Evolutionary conservation across 225 moss, liverwort and hornwort genomes (phyloP), one percentile per base, ranked within the genome.

Genomic region (Ulota crispa): DNA sequence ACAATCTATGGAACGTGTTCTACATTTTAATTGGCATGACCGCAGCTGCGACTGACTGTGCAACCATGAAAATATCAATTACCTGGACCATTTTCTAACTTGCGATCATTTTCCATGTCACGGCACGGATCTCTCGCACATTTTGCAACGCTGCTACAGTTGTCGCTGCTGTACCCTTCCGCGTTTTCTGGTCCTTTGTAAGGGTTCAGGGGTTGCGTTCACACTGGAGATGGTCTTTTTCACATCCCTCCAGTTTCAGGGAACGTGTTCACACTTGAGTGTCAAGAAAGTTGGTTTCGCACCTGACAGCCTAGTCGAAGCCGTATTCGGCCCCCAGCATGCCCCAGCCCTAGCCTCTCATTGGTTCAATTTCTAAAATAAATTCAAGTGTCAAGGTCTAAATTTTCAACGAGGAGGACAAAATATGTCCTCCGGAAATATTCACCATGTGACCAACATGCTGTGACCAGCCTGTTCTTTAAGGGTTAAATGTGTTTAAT

Each of bases 31-130:
- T 53, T 64, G 64, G 27, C 26, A 32, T 11, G 30, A 42, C 73
- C 5, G 39, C 64, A 5, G 72, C 52, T 52, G 61, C 55, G 20
- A 19, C 72, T 80, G 52, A 53, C 53, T 53, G 64, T 24, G 37
- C 72, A 21, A 36, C 1, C 34, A 2, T 5, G 41, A 16, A 16
- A 34, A 70, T 31, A 60, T 18, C 20, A 12, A 4, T 45, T 8
- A 63, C 3, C 16, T 28, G 7, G n/a, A 32, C 37, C 27, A 30
- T 19, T 43, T 36, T 68, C 69, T 69, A 59, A 69, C 69, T 43
- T 6, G 53, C 43, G 56, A 79, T 69, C 57, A 27, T 64, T 81
- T 54, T 73, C 80, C 64, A 81, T 81, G 81, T 39, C 81, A 72
- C 81, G 23, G 73, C 72, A 81, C 54, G 64, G 41, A 81, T 81